Base-by-base conservation (phyloP, 108 stramenopile species). In the Nitzschia inconspicua region DNA sequence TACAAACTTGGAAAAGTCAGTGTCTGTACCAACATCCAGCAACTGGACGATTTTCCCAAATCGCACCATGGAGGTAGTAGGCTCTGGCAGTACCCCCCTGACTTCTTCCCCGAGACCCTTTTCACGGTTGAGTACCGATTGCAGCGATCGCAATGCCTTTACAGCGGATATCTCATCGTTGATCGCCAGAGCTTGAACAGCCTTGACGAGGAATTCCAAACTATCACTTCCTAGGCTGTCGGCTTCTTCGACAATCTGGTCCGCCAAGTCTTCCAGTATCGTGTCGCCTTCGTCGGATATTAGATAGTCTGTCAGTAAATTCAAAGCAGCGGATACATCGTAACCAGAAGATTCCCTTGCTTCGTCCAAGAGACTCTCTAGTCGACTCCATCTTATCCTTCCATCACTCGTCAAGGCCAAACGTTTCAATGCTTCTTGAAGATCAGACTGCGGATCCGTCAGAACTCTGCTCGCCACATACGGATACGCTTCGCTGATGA, bases 381-480 rank as follows among this genome's bases (percentile, higher is more conserved):
- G 53, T 25, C 97, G 78, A 62, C 79, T 80, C 94, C 94, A 95
- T 55, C 93, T 70, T n/a, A 93, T 77, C 46, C 59, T 60, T 13
- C 91, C 91, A 44, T 93, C 89, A 19, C 60, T 63, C 42, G 90
- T 94, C 6, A 98, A 74, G 29, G 89, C 87, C 8, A 94, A 66
- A 19, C 88, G 75, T 20, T 80, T 73, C 9, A 90, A 66, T 31
- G 92, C 92, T 69, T 94, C 88, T 60, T 86, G 87, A 32, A 90
- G 67, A 27, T 89, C 88, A 44, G 82, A 68, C 48, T 89, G 88
- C 0, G 90, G 73, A 76, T 91, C 89, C 7, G 94, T 98, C 36
- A 98, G 73, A 14, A 98, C 88, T 6, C 95, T 83, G 50, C 91
- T 92, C 13, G 95, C 95, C 18, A 98, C 91, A 63, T 95, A 98